Base-by-base conservation (phyloP, 2,329 filamentous ascomycete species). In the Clarireedia sp. region DNA sequence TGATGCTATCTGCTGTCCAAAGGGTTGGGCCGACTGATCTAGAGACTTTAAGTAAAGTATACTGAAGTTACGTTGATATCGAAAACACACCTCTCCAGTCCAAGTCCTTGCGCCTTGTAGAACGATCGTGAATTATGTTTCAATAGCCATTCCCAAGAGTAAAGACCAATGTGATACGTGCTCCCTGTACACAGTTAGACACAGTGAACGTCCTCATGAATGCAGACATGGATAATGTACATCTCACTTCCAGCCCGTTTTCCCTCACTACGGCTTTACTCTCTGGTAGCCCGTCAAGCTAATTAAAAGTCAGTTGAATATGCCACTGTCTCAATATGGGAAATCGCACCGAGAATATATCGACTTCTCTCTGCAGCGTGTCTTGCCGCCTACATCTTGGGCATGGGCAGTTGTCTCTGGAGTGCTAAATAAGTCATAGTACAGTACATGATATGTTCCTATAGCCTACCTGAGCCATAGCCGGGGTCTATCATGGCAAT, bases 381-480 rank as follows among this genome's bases (percentile, higher is more conserved):
- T 83, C 79, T 55, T 80, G 79, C 68, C 90, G 85, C 23, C 87
- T 76, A 66, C 87, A 90, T 57, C 73, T 68, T 1, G 69, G 63
- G 66, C 87, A 91, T 57, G 82, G 84, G 65, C 87, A 91, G 64
- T 89, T 86, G 63, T 90, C 87, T 59, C 86, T 68, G 36, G 47
- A 21, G 5, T 38, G 26, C 26, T 2, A 33, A 10, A 46, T 64
- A 17, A 63, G 51, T 56, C 54, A 56, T 19, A 44, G 21, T 49
- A 49, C 38, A 16, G 23, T 36, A 12, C n/a, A 16, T 36, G 4
- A n/a, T 12, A n/a, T 24, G 26, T 8, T 17, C 2, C 26, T 8
- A 19, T 36, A 12, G 46, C 65, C 51, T 61, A 73, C 71, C 71
- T 68, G 59, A 73, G 58, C 71, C 71, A 73, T 45, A 71, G 62